Base-by-base conservation (phyloP, 805 yeast species). In the Wickerhamiella domercqiae region DNA sequence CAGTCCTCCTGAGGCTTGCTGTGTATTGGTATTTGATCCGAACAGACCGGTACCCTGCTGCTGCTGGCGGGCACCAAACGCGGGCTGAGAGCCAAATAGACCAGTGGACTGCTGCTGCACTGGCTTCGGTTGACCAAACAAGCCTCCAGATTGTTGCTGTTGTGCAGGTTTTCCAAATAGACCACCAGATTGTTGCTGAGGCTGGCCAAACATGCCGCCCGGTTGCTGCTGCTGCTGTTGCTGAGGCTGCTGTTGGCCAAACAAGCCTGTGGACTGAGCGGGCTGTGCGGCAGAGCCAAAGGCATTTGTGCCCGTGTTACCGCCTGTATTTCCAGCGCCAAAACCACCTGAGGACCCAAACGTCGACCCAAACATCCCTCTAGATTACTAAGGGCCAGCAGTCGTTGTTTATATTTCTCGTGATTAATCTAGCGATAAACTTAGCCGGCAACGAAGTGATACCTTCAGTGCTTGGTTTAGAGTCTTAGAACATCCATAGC, bases 401-500 rank as follows among this genome's bases (percentile, higher is more conserved):
- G n/a, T n/a, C n/a, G n/a, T n/a, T n/a, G n/a, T n/a, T n/a, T n/a
- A n/a, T n/a, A n/a, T n/a, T n/a, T n/a, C n/a, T n/a, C n/a, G n/a
- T n/a, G n/a, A n/a, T n/a, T n/a, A n/a, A n/a, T n/a, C n/a, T n/a
- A n/a, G n/a, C n/a, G n/a, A n/a, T n/a, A n/a, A n/a, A n/a, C n/a
- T n/a, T n/a, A n/a, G n/a, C n/a, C n/a, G n/a, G n/a, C n/a, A n/a
- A n/a, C n/a, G n/a, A n/a, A n/a, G n/a, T n/a, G n/a, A n/a, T n/a
- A n/a, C n/a, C n/a, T n/a, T n/a, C n/a, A n/a, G n/a, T 13, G 66
- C 41, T 66, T 66, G 2, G 86, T 84, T 46, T 71, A 75, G 36
- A 66, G 64, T 44, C 73, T 73, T 57, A 80, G 60, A 41, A 70
- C 71, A 17, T 76, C 66, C 43, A 83, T 60, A 0, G 95, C 95